Percentiles rank a stretch among this genome's conserved stretches.
These are phyloP conservation scores for Babesia bovis DNA, from an alignment of 169 alveolate genomes.

Conservation along the genomic window DNA sequence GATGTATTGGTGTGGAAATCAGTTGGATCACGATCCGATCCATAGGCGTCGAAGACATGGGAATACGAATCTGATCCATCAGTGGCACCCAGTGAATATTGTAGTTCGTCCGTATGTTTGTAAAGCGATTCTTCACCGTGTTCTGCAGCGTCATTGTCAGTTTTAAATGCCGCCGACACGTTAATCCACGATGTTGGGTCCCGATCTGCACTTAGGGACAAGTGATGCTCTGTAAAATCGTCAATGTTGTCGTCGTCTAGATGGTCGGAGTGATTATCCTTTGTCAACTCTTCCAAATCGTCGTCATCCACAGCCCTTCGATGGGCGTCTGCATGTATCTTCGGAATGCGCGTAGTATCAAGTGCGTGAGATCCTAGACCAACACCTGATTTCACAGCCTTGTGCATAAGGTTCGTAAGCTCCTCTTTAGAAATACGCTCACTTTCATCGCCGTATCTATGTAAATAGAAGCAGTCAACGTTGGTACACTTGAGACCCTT, in stretches of 20 bases:
- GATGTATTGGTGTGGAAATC: background rate
- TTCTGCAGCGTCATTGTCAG: background rate
- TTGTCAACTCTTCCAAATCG: background rate
- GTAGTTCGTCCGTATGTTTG: constrained; percentile 14
- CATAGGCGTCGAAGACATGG: constrained; percentile 10
- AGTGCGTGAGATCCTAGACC: constrained; percentile 25
- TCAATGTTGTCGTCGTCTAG: background rate
- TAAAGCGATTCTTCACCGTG: background rate
- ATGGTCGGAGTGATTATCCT: background rate
- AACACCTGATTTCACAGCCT: constrained; percentile 46
- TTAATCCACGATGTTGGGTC: constrained; percentile 37
- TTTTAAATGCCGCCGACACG: constrained; percentile 25
- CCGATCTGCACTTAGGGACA: background rate
- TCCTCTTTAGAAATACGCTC: constrained; percentile 76
- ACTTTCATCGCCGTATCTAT: constrained; percentile 82
- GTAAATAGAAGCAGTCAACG: constrained; percentile 90
- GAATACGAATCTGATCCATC: background rate
- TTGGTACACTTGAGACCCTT: constrained; percentile 84
- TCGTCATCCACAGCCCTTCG: background rate
- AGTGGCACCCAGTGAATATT: background rate
- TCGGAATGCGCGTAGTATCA: background rate
- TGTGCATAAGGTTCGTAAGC: constrained; percentile 56
- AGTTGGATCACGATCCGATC: background rate
- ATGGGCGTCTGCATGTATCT: background rate
- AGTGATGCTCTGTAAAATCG: background rate